Evolutionary conservation across 2,329 filamentous ascomycete species (phyloP).

Genomic region (Ceratocystis diversiconidia): DNA sequence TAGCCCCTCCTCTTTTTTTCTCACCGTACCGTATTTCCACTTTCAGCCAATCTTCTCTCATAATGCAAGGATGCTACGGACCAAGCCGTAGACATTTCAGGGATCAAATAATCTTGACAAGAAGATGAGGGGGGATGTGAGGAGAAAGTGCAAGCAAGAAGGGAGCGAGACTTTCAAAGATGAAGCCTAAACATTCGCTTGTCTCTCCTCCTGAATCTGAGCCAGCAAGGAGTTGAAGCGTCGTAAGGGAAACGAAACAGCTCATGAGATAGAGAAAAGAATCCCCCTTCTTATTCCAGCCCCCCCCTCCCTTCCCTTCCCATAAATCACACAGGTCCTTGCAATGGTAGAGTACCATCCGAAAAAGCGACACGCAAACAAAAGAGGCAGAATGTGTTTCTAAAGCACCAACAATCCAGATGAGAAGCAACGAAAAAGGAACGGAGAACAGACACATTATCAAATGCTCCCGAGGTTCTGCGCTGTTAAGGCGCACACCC

Average conservation of each 20-base stretch:
- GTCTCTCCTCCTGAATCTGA: background rate
- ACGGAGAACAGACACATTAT: background rate
- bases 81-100: slow-evolving; percentile 3
- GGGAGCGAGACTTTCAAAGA: background rate
- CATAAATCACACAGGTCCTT: background rate
- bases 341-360: background rate
- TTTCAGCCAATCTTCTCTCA: slow-evolving; percentile 5
- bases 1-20: background rate
- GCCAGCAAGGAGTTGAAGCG: background rate
- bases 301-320: background rate
- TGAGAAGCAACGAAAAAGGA: background rate
- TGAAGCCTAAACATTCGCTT: background rate
- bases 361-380: background rate
- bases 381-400: background rate
- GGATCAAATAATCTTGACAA: slow-evolving; percentile 3
- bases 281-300: background rate
- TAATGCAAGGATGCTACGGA: background rate
- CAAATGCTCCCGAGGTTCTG: too few species aligned
- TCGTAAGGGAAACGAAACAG: background rate
- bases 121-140: background rate
- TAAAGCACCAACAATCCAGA: background rate
- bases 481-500: too few species aligned
- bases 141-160: background rate
- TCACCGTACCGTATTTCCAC: slow-evolving; percentile 1
- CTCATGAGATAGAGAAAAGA: background rate